phyloP scores from a whole-genome alignment of 345 rosid species.

The Cardamine occulta region DNA sequence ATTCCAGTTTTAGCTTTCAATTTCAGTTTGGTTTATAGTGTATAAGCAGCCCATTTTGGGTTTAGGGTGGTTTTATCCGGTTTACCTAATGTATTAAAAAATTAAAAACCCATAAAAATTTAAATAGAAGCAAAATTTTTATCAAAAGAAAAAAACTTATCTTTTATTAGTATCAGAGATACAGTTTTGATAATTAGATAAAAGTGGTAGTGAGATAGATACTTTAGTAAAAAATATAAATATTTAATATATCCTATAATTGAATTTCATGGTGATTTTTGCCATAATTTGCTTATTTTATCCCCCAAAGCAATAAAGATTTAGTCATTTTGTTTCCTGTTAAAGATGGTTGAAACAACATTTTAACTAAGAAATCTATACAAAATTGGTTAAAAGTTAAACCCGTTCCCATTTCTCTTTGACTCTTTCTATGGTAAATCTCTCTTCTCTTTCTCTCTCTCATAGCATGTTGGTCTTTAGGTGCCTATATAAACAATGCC shows the following conservation, averaged over 20 bases:
- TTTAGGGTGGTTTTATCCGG: too few species aligned
- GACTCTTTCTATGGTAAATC: conserved; percentile 28
- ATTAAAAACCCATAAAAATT: too few species aligned
- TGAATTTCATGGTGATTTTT: background rate
- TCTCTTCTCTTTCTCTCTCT: conserved; percentile 12
- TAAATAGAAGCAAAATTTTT: too few species aligned
- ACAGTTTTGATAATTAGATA: too few species aligned
- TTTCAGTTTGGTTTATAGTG: too few species aligned
- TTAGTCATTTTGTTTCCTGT: too few species aligned
- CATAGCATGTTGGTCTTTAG: conserved; percentile 29
- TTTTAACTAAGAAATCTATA: conserved; percentile 3
- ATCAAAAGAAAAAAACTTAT: too few species aligned
- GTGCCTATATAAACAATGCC: conserved; percentile 43
- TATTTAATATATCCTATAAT: background rate
- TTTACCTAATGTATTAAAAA: too few species aligned
- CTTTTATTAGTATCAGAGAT: too few species aligned
- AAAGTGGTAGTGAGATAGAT: background rate
- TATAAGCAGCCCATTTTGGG: too few species aligned
- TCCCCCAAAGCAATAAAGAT: background rate
- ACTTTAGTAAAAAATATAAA: background rate
- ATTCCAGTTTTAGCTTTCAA: too few species aligned
- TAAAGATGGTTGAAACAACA: background rate
- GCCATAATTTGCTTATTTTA: background rate
- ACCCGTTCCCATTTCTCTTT: background rate
- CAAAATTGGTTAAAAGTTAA: conserved; percentile 21